Evolutionary conservation across 208 protist genomes (phyloP).

Genomic region (Acanthamoeba lenticulata): DNA sequence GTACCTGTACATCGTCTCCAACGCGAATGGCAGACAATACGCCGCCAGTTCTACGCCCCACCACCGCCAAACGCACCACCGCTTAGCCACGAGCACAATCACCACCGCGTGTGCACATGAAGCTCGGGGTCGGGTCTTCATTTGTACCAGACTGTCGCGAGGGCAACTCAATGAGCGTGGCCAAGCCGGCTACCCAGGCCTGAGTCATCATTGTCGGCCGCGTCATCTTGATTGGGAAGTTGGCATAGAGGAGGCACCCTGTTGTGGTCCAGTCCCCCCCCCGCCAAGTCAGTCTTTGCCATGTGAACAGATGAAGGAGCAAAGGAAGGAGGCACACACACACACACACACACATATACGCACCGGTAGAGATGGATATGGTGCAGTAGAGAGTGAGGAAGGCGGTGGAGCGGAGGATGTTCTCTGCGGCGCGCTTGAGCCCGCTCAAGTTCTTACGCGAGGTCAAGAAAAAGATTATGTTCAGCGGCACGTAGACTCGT

Average conservation of each 20-base stretch:
- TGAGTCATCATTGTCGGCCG: neutral
- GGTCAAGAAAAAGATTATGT: slow-evolving; percentile 53
- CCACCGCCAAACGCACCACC: neutral
- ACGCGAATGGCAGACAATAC: slow-evolving; percentile 36
- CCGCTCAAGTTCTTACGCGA: neutral
- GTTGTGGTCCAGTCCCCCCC: neutral
- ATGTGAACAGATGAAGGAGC: neutral
- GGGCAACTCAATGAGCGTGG: slow-evolving; percentile 46
- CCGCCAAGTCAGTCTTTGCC: neutral
- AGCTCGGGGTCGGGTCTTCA: neutral
- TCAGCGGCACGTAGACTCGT: slow-evolving; percentile 35
- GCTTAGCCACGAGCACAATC: no score
- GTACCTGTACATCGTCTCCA: slow-evolving; percentile 49
- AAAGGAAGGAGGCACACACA: neutral
- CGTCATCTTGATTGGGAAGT: slow-evolving; percentile 33
- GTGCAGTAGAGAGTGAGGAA: slow-evolving; percentile 42
- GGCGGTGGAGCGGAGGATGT: slow-evolving; percentile 8
- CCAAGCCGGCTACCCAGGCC: slow-evolving; percentile 22
- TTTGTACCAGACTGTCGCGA: neutral
- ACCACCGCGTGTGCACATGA: neutral
- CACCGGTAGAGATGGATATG: neutral
- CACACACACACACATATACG: neutral
- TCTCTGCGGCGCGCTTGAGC: neutral
- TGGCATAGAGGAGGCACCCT: slow-evolving; percentile 24
- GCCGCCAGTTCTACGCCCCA: neutral